These are phyloP conservation scores for Candida qinlingensis DNA, from an alignment of 805 yeast genomes.

Conservation along the genomic window DNA sequence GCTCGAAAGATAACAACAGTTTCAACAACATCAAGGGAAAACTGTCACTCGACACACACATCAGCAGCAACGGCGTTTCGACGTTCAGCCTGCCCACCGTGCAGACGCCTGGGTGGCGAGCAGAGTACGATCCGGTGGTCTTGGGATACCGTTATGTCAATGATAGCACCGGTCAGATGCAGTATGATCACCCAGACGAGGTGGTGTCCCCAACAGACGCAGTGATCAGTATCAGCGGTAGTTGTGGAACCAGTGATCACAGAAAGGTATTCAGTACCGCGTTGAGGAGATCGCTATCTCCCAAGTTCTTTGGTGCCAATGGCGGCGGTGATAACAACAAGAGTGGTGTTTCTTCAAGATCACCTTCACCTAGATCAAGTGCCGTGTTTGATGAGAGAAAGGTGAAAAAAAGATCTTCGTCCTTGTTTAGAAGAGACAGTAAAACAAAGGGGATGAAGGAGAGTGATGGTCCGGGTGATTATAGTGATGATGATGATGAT, in stretches of 20 bases:
- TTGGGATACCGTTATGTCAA: constrained; percentile 31
- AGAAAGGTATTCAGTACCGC: constrained; percentile 10
- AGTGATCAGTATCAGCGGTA: neutral
- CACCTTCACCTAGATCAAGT: neutral
- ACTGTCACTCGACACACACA: neutral
- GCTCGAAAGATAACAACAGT: neutral
- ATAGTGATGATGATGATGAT: constrained; percentile 12
- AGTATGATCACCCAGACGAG: constrained; percentile 37
- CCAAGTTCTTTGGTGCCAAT: constrained; percentile 10
- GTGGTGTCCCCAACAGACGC: constrained; percentile 23
- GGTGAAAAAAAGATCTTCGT: neutral
- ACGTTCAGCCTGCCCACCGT: constrained; percentile 9
- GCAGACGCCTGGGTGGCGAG: constrained; percentile 19
- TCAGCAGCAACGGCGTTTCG: neutral
- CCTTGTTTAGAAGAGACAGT: neutral
- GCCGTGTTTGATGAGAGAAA: neutral
- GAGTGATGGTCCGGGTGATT: neutral
- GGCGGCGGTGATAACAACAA: neutral
- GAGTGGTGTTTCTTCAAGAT: neutral
- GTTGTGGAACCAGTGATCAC: constrained; percentile 1
- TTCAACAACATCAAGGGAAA: neutral
- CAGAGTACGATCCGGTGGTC: constrained; percentile 25
- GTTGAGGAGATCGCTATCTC: constrained; percentile 21
- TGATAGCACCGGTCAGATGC: constrained; percentile 24
- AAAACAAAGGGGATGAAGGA: neutral